Evolutionary conservation across 2,329 filamentous ascomycete genomes (phyloP).

Genomic region (Claviceps maximensis): DNA sequence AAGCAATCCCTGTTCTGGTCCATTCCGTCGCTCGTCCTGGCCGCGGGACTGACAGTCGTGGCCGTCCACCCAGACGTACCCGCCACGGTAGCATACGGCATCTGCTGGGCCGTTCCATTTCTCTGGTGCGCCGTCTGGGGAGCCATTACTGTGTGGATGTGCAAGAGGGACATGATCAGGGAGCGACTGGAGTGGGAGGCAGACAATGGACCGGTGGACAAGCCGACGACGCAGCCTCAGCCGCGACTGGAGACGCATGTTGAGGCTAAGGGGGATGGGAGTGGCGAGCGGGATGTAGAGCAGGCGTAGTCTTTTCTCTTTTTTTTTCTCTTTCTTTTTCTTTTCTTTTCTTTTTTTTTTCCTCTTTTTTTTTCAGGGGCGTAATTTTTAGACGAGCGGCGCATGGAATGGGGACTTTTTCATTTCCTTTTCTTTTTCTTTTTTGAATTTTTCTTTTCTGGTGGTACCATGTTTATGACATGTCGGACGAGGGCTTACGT

Average conservation of each 20-base stretch:
- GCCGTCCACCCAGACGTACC: conserved; percentile 22
- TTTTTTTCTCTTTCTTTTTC: neutral
- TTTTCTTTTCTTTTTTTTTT: neutral
- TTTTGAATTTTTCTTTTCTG: no score
- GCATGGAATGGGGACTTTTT: no score
- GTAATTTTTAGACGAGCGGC: no score
- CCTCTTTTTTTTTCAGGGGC: no score
- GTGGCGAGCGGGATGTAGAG: neutral
- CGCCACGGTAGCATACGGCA: conserved; percentile 22
- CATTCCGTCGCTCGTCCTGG: conserved; percentile 24
- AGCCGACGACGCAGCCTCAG: neutral
- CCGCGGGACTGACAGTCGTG: conserved; percentile 22
- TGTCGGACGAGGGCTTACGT: no score
- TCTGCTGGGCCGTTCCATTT: conserved; percentile 28
- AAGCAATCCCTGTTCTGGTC: conserved; percentile 29
- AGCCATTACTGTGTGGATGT: conserved; percentile 21
- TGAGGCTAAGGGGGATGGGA: neutral
- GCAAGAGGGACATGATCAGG: conserved; percentile 23
- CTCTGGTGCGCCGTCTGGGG: conserved; percentile 24
- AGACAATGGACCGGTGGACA: conserved; percentile 1
- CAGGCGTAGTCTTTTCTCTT: neutral
- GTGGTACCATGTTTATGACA: no score
- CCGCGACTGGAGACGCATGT: neutral
- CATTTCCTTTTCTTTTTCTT: no score
- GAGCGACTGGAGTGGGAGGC: conserved; percentile 25